Evolutionary conservation across 805 yeast genomes (phyloP), one percentile per base, ranked within the genome.

Genomic region (Spathaspora girioi): DNA sequence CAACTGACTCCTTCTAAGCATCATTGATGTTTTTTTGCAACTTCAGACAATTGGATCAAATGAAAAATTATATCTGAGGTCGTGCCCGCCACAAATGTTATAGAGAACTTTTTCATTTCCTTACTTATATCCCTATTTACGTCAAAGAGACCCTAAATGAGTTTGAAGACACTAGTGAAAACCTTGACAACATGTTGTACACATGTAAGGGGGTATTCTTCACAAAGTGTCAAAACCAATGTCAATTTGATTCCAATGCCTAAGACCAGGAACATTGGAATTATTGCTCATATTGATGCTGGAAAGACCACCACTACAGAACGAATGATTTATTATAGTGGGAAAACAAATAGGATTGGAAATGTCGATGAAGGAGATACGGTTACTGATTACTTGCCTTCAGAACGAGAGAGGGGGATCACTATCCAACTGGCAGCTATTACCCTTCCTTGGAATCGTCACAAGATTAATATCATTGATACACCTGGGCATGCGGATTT

Each of bases 401-500:
- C 93, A 38, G 99, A 94, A 64, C 77, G 97, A 43, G 86, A 86
- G 52, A 76, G 99, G 55, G 99, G 99, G 1, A 94, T 94, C 56
- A 93, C 99, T 0, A 94, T 94, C 60, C 97, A 92, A 64, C 87
- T 93, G 65, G 99, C 99, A 0, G 97, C 98, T 0, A 91, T 93
- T 38, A 82, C 97, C 0, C 79, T 94, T 47, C 86, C 89, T 27
- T 94, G 98, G 98, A 82, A 81, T 53, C 72, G 75, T 46, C 80
- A 82, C 61, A 83, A 82, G 57, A 83, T 94, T 60, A 94, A 94
- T 66, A 75, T 94, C 51, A 91, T 94, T 20, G 99, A 94, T 66
- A 94, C 99, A 0, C 99, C 99, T 0, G 99, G 99, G 0, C 99
- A 94, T 68, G 97, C 97, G 0, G 99, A 94, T 69, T 94, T 94